Evolutionary conservation across 352 stramenopile species (phyloP), one percentile per base, ranked within the genome.

Genomic region (Globisporangium nagaii): DNA sequence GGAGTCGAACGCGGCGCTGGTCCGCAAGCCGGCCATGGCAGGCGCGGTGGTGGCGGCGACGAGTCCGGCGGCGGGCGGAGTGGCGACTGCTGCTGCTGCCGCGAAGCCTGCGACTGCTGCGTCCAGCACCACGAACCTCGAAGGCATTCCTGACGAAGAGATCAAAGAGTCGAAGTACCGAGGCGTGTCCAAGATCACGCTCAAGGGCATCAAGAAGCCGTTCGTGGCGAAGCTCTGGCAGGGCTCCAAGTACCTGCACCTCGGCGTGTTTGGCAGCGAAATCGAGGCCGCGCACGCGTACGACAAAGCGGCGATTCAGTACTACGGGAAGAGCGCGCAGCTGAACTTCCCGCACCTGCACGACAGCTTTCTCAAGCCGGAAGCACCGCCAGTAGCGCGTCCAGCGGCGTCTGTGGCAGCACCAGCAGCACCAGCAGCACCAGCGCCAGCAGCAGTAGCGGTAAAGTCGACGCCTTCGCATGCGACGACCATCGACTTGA

Each of bases 271-370:
- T 37, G 68, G 68, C 41, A 90, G 77, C 39, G 84, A 91, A 57
- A 90, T 90, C 40, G 75, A 90, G 56, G 84, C 84, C 0, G 84
- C 81, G 15, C 79, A 93, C 52, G 84, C 81, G 10, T 90, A 90
- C 60, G 84, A 93, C 68, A 88, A 87, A 61, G 73, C 72, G 0
- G 81, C 79, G 47, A 70, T 88, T 25, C 73, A 79, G 58, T 66
- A 86, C 49, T 84, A 85, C 46, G 81, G 81, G 39, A 78, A 72
- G 41, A 66, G 51, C 34, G 78, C 76, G 48, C 70, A 89, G 62
- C 78, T 91, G 39, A 91, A 91, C 56, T 91, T 91, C 51, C 79
- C 81, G 40, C 78, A 91, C 55, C 59, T 91, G 34, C 78, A 89
- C 59, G 76, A 86, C 39, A 83, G 74, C 47, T 86, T 86, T 35